These are phyloP conservation scores for Lycium barbarum DNA, from an alignment of 257 asterid species.

Conservation along the genomic window DNA sequence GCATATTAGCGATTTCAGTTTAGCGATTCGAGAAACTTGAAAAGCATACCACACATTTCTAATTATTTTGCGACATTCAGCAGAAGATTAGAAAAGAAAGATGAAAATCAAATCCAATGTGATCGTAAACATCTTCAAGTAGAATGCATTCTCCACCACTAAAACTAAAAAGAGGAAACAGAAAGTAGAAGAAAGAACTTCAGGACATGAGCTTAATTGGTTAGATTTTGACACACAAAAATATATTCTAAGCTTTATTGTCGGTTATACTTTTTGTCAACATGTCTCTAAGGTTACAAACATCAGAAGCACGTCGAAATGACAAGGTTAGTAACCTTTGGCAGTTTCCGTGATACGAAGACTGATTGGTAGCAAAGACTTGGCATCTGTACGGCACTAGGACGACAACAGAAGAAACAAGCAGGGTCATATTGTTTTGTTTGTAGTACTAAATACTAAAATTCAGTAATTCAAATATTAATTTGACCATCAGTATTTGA, in stretches of 20 bases:
- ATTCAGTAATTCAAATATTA: neutral
- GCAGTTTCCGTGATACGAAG: neutral
- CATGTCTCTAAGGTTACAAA: neutral
- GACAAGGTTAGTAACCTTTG: neutral
- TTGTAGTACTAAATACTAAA: neutral
- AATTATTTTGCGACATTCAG: neutral
- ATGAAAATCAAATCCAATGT: neutral
- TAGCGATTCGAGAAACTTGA: neutral
- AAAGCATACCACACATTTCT: too few species aligned
- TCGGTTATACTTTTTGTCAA: neutral
- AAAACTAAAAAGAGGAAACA: neutral
- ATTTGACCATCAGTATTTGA: too few species aligned
- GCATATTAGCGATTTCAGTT: neutral
- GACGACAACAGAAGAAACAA: conserved; percentile 31
- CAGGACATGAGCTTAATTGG: neutral
- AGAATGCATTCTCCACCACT: neutral
- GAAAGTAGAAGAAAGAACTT: neutral
- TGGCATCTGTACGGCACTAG: conserved; percentile 30
- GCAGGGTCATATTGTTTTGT: conserved; percentile 20
- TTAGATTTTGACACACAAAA: neutral
- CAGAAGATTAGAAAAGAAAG: neutral
- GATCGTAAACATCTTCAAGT: neutral
- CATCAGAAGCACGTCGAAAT: neutral
- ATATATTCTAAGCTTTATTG: neutral
- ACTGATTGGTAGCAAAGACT: neutral